phyloP scores from a whole-genome alignment of 768 basidiomycete genomes.

The Tephrocybe sp. region DNA sequence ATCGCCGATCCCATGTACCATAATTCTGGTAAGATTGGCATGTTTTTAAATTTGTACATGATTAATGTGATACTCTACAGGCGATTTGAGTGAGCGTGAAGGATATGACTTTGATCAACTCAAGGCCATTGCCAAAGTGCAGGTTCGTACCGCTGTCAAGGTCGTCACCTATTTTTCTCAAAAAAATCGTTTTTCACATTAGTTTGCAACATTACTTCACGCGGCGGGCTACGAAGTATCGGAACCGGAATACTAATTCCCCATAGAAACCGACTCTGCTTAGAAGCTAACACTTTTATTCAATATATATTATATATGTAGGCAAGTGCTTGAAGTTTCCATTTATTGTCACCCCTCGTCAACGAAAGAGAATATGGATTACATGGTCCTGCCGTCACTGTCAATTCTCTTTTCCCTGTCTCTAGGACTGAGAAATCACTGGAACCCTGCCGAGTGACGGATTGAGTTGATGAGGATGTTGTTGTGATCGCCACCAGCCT shows the following conservation, averaged over 20 bases:
- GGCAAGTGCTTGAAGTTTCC: no score
- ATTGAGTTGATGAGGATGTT: constrained; percentile 46
- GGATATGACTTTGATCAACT: constrained; percentile 87
- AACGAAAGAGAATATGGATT: no score
- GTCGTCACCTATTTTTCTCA: not conserved
- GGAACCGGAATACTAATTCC: no score
- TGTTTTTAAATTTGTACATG: not conserved
- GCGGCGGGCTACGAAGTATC: constrained; percentile 58
- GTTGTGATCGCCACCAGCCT: constrained; percentile 64
- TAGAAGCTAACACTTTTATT: not conserved
- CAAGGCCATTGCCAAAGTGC: constrained; percentile 83
- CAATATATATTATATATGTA: not conserved
- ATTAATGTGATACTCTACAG: constrained; percentile 28
- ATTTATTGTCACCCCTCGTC: no score
- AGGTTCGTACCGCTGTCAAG: constrained; percentile 44
- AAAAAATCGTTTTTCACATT: not conserved
- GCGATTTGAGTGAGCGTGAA: constrained; percentile 75
- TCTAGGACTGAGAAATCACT: not conserved
- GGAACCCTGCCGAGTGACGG: constrained; percentile 28
- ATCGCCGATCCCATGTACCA: constrained; percentile 91
- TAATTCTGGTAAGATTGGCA: constrained; percentile 65
- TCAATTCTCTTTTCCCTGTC: not conserved
- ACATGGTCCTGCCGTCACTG: not conserved
- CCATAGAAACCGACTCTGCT: no score
- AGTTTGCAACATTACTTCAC: constrained; percentile 74